A percentile compares a stretch with the other conserved stretches of the same genome.
phyloP scores from a whole-genome alignment of 2,329 filamentous ascomycete genomes.

The Chrysoporthe austroafricana region DNA sequence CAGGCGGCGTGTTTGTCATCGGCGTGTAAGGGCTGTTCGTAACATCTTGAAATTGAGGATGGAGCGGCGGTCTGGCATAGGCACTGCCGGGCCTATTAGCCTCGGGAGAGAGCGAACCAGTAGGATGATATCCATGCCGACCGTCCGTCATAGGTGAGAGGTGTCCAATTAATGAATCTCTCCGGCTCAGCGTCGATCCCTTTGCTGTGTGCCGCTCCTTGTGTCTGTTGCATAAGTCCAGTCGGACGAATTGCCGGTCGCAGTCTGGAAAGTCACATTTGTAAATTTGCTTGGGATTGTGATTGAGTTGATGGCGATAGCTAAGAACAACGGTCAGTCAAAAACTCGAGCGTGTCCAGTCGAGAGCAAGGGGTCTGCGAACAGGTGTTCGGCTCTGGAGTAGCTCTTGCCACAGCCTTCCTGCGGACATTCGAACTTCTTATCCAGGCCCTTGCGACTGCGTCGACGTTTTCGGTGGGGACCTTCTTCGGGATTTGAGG shows the following conservation, averaged over 20 bases:
- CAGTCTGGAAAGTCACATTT: slow-evolving; percentile 92
- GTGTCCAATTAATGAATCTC: slow-evolving; percentile 67
- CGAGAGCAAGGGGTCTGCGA: slow-evolving; percentile 43
- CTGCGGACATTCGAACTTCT: slow-evolving; percentile 82
- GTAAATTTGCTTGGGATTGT: slow-evolving; percentile 94
- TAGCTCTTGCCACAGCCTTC: slow-evolving; percentile 95
- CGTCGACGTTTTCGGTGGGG: slow-evolving; percentile 65
- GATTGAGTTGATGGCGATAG: slow-evolving; percentile 92
- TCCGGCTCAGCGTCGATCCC: slow-evolving; percentile 75
- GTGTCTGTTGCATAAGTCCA: slow-evolving; percentile 87
- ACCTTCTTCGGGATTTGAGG: slow-evolving; percentile 55
- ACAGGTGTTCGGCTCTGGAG: slow-evolving; percentile 93
- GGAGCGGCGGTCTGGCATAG: slow-evolving; percentile 48
- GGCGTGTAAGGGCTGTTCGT: slow-evolving; percentile 52
- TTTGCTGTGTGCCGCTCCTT: slow-evolving; percentile 80
- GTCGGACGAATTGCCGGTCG: slow-evolving; percentile 85
- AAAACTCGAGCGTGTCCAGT: background rate
- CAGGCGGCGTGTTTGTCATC: slow-evolving; percentile 48
- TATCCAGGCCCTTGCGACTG: slow-evolving; percentile 78
- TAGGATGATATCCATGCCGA: slow-evolving; percentile 45
- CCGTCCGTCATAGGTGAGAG: slow-evolving; percentile 47
- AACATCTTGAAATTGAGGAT: slow-evolving; percentile 50
- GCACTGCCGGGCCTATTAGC: slow-evolving; percentile 48
- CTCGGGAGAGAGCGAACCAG: slow-evolving; percentile 53
- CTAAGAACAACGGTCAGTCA: slow-evolving; percentile 40